These are phyloP conservation scores for Cryomyces minteri DNA, from an alignment of 495 filamentous ascomycete genomes.

Conservation along the genomic window DNA sequence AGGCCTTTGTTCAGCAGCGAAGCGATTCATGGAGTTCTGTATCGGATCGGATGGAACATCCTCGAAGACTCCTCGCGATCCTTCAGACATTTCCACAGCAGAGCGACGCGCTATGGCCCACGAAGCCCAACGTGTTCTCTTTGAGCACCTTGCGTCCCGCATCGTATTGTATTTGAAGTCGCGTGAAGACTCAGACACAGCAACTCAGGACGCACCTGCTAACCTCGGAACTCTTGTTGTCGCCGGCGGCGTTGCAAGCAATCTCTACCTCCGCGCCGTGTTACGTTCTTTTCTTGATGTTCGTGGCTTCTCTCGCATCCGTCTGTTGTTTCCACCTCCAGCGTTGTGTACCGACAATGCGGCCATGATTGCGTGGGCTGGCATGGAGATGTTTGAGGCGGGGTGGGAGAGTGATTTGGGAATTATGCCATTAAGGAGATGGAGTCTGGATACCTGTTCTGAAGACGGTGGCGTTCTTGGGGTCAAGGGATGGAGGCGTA, in stretches of 20 bases:
- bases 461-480: slow-evolving; percentile 26
- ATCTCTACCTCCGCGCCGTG: slow-evolving; percentile 53
- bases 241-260: slow-evolving; percentile 78
- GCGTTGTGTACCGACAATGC: slow-evolving; percentile 83
- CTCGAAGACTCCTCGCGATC: not conserved
- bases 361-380: slow-evolving; percentile 96
- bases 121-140: slow-evolving; percentile 57
- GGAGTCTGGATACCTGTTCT: slow-evolving; percentile 50
- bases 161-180: slow-evolving; percentile 41
- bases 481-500: slow-evolving; percentile 5
- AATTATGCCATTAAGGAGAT: slow-evolving; percentile 45
- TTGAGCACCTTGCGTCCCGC: slow-evolving; percentile 69
- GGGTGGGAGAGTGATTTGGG: slow-evolving; percentile 47
- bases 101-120: slow-evolving; percentile 48
- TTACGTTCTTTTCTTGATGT: slow-evolving; percentile 41
- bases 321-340: slow-evolving; percentile 52
- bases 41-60: slow-evolving; percentile 2
- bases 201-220: not conserved
- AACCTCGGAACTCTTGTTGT: slow-evolving; percentile 50
- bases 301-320: slow-evolving; percentile 41
- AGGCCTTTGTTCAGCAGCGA: slow-evolving; percentile 36
- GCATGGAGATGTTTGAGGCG: slow-evolving; percentile 74
- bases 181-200: slow-evolving; percentile 2
- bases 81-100: slow-evolving; percentile 12
- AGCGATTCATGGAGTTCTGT: slow-evolving; percentile 22